These are phyloP conservation scores for Elymus sibiricus DNA, from an alignment of 176 grass and related monocot genomes.

Conservation along the genomic window DNA sequence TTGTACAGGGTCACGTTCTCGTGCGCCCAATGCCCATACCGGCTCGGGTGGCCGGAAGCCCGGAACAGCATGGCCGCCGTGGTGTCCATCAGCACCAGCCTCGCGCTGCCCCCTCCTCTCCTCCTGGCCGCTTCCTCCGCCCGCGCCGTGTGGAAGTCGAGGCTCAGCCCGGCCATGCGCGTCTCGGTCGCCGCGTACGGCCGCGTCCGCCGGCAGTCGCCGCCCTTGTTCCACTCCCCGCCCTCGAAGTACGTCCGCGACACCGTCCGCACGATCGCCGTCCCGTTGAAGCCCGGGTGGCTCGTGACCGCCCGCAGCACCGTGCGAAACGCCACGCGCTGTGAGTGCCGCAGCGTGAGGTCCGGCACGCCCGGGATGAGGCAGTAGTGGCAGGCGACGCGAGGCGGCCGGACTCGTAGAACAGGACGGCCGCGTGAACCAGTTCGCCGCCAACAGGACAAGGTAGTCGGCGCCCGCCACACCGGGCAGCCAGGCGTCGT, in stretches of 20 bases:
- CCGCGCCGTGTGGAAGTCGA: slow-evolving; percentile 29
- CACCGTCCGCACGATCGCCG: slow-evolving; percentile 46
- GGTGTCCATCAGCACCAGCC: slow-evolving; percentile 57
- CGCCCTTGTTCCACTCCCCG: slow-evolving; percentile 67
- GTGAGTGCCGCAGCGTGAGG: slow-evolving; percentile 36
- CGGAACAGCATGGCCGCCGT: slow-evolving; percentile 45
- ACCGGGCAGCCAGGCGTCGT: slow-evolving; percentile 34
- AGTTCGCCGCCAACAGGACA: slow-evolving; percentile 54
- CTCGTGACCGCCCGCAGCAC: neutral
- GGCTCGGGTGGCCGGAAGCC: slow-evolving; percentile 71
- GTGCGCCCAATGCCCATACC: slow-evolving; percentile 37
- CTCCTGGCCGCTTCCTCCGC: slow-evolving; percentile 2
- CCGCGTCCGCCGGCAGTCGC: slow-evolving; percentile 45
- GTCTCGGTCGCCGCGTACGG: slow-evolving; percentile 29
- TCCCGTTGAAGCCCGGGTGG: neutral
- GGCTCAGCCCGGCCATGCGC: slow-evolving; percentile 26
- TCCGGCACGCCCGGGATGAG: slow-evolving; percentile 38
- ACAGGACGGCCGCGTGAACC: slow-evolving; percentile 53
- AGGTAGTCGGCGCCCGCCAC: slow-evolving; percentile 46
- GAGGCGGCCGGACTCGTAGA: slow-evolving; percentile 33
- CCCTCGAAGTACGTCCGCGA: slow-evolving; percentile 75
- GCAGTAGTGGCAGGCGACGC: slow-evolving; percentile 54
- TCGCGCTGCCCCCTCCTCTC: neutral
- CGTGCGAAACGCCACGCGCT: slow-evolving; percentile 34
- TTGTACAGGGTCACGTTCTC: slow-evolving; percentile 47